Percentiles rank a stretch among this genome's conserved stretches.
Conservation (phyloP, 352 stramenopile species). For the Globisporangium sylvaticum region DNA sequence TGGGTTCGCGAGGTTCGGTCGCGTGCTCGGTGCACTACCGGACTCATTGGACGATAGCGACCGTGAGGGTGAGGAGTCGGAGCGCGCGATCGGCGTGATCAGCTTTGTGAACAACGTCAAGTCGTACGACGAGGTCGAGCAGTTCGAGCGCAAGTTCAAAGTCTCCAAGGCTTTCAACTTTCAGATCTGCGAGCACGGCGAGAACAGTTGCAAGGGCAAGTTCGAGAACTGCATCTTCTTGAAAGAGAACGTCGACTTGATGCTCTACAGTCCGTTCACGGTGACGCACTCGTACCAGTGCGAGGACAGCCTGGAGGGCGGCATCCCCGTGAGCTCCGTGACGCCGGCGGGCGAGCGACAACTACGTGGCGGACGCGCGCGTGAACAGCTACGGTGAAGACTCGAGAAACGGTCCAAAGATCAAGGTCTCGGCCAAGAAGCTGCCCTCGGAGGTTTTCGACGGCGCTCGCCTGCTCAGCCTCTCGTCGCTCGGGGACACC, state of each 20-base stretch:
- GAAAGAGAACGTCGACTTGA: conserved; percentile 33
- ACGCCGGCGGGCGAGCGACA: conserved; percentile 21
- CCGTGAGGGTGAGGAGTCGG: background rate
- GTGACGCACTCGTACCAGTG: conserved; percentile 37
- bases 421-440: conserved; percentile 3
- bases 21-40: conserved; percentile 8
- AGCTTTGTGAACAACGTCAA: conserved; percentile 19
- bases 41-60: background rate
- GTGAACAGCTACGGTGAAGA: conserved; percentile 20
- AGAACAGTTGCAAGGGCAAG: conserved; percentile 11
- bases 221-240: conserved; percentile 44
- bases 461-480: conserved; percentile 10
- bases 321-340: conserved; percentile 46
- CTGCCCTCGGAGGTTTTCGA: conserved; percentile 10
- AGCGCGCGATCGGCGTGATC: conserved; percentile 10
- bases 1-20: conserved; percentile 8
- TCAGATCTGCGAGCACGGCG: conserved; percentile 12
- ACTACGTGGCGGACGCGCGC: conserved; percentile 50
- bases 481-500: conserved; percentile 14
- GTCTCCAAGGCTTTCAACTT: conserved; percentile 19
- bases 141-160: conserved; percentile 16
- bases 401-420: conserved; percentile 5
- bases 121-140: conserved; percentile 18
- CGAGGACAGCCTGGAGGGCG: conserved; percentile 21
- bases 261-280: conserved; percentile 62